A percentile compares a stretch with the other conserved stretches of the same genome.
Conservation (phyloP, 2,329 filamentous ascomycete species). For the Talaromyces sp. region DNA sequence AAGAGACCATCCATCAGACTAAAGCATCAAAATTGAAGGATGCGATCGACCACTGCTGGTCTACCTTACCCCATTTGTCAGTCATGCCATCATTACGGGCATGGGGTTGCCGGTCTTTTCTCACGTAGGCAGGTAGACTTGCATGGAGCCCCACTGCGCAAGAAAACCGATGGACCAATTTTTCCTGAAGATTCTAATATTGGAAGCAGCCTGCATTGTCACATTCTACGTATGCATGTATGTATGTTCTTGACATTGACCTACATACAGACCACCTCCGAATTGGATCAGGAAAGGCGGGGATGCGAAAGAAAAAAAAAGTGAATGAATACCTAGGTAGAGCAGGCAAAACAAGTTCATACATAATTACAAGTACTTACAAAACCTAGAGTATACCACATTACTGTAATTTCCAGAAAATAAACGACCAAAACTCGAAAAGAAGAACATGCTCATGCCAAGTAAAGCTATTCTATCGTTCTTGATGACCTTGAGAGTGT, state of each 20-base stretch:
- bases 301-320: not conserved
- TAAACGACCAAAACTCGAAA: not conserved
- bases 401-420: not conserved
- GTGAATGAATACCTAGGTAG: too few relatives aligned
- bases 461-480: not conserved
- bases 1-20: not conserved
- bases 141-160: constrained; percentile 5
- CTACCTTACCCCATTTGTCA: not conserved
- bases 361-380: not conserved
- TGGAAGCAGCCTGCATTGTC: constrained; percentile 11
- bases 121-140: not conserved
- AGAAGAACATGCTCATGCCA: not conserved
- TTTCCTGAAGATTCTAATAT: constrained; percentile 19
- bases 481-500: not conserved
- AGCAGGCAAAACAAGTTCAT: not conserved
- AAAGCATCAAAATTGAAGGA: not conserved
- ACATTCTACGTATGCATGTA: not conserved
- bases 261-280: not conserved
- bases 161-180: constrained; percentile 6
- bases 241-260: not conserved
- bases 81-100: not conserved
- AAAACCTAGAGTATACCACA: not conserved
- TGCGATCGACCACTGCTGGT: not conserved
- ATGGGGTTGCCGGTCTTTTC: not conserved
- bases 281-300: not conserved